Evolutionary conservation across 495 filamentous ascomycete species (phyloP).

Genomic region (Daldinia childiae): DNA sequence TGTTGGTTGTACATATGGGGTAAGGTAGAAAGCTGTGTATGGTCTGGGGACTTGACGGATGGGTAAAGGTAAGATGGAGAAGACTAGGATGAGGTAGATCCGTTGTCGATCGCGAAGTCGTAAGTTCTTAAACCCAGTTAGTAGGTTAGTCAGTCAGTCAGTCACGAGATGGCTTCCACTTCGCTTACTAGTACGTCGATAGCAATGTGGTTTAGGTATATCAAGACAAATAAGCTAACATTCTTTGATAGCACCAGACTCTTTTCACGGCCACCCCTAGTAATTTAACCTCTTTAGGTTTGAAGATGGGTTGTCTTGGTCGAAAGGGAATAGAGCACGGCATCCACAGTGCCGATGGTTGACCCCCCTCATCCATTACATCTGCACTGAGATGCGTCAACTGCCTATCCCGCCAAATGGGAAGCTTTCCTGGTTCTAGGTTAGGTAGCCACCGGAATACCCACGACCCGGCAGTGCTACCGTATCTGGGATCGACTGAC

Average conservation of each 20-base stretch:
- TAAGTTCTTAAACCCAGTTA: neutral
- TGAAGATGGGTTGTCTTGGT: slow-evolving; percentile 8
- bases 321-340: slow-evolving; percentile 18
- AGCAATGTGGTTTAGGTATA: neutral
- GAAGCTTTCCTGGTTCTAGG: slow-evolving; percentile 7
- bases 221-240: neutral
- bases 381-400: neutral
- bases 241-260: neutral
- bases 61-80: neutral
- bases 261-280: neutral
- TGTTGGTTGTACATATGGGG: neutral
- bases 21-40: neutral
- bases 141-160: neutral
- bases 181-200: neutral
- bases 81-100: neutral
- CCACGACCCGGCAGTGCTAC: slow-evolving; percentile 11
- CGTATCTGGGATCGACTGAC: slow-evolving; percentile 6
- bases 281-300: slow-evolving; percentile 8
- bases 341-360: slow-evolving; percentile 4
- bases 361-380: neutral
- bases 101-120: neutral
- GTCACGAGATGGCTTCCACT: neutral
- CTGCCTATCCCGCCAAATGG: slow-evolving; percentile 1
- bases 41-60: neutral
- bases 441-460: slow-evolving; percentile 3